phyloP scores from a whole-genome alignment of 768 basidiomycete species.

The Paxillus involutus region DNA sequence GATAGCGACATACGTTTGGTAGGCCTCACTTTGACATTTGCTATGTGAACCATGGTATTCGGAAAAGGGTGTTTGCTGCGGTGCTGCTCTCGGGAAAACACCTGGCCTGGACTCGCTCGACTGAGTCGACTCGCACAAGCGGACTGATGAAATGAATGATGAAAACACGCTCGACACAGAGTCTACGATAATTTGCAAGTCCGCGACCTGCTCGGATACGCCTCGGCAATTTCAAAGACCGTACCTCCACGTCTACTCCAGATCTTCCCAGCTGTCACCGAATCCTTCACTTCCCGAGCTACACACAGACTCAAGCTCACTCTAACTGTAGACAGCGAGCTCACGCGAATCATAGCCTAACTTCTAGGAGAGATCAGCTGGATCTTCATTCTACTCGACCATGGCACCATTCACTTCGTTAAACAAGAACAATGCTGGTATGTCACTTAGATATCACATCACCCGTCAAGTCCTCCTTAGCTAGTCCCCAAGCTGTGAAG shows the following conservation, averaged over 20 bases:
- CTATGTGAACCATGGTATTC: conserved; percentile 59
- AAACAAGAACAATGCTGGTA: conserved; percentile 91
- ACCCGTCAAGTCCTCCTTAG: background rate
- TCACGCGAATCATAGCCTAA: background rate
- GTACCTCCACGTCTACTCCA: conserved; percentile 2
- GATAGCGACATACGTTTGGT: conserved; percentile 56
- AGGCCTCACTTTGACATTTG: conserved; percentile 78
- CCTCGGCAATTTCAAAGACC: background rate
- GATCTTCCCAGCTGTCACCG: background rate
- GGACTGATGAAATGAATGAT: background rate
- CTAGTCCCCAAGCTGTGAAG: conserved; percentile 70
- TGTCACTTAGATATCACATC: conserved; percentile 16
- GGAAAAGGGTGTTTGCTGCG: background rate
- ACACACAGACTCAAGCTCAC: background rate
- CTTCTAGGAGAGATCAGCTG: background rate
- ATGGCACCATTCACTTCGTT: conserved; percentile 37
- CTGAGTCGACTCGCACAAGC: background rate
- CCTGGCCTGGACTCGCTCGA: background rate
- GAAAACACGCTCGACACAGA: background rate
- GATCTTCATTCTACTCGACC: background rate
- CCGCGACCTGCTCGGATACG: conserved; percentile 9
- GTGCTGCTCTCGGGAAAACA: no score
- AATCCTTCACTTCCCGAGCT: background rate
- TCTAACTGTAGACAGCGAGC: background rate
- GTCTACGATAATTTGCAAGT: background rate